Evolutionary conservation across 2,329 filamentous ascomycete genomes (phyloP).

Genomic region (Colletotrichum lini): DNA sequence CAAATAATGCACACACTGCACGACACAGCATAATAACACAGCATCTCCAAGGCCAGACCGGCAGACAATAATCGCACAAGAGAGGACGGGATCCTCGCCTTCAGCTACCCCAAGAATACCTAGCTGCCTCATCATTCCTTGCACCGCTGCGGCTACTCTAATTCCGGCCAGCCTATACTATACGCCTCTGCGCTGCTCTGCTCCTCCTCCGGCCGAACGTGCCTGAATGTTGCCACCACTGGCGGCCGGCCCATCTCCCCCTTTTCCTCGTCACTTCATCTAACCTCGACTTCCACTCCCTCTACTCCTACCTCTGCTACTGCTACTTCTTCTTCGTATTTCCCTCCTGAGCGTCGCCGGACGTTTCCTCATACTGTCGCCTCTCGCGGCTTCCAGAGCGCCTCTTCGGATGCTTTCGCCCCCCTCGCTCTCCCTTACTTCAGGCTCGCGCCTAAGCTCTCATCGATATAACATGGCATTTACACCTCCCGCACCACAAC

Average conservation of each 20-base stretch:
- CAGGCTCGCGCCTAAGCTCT: constrained; percentile 2
- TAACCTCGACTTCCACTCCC: neutral
- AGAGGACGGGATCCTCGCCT: neutral
- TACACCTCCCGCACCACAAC: neutral
- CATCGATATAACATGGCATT: constrained; percentile 24
- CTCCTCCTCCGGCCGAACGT: constrained; percentile 11
- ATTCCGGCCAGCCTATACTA: constrained; percentile 14
- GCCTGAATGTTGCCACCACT: constrained; percentile 35
- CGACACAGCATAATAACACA: constrained; percentile 5
- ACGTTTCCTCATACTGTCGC: no score
- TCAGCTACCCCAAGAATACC: neutral
- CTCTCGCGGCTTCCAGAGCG: neutral
- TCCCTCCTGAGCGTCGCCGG: neutral
- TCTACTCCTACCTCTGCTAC: neutral
- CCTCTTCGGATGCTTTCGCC: neutral
- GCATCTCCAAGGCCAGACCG: neutral
- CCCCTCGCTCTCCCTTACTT: neutral
- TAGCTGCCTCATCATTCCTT: neutral
- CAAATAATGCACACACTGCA: neutral
- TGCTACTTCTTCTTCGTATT: neutral
- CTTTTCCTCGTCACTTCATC: constrained; percentile 15
- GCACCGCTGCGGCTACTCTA: neutral
- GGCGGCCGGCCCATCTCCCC: constrained; percentile 10
- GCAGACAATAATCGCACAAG: neutral
- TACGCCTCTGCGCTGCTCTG: constrained; percentile 16